Conservation (phyloP, 1,139 yeast genomes). For the Kodamaea alishanica region DNA sequence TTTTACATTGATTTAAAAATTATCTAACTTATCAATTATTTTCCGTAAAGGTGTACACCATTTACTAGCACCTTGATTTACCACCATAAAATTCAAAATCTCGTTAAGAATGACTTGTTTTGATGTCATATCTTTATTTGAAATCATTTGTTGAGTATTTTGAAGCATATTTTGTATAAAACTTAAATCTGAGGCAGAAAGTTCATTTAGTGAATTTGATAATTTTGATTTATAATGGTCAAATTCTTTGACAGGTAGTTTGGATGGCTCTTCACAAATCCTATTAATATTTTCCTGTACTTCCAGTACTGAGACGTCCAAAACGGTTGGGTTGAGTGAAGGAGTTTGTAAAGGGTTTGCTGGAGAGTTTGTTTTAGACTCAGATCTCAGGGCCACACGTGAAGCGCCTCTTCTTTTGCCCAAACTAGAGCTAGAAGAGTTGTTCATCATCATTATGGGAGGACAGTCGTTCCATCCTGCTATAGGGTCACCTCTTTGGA, state of each 20-base stretch:
- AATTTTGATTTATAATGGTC: conserved; percentile 36
- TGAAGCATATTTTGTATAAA: conserved; percentile 17
- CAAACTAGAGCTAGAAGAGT: conserved; percentile 5
- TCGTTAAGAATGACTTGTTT: conserved; percentile 14
- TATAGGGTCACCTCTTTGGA: conserved; percentile 38
- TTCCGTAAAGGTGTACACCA: conserved; percentile 59
- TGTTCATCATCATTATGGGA: conserved; percentile 14
- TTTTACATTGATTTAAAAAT: not conserved
- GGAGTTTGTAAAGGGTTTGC: not conserved
- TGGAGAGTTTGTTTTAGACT: not conserved
- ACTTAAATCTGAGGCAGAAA: conserved; percentile 14
- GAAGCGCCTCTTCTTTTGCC: conserved; percentile 2
- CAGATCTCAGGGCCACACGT: not conserved
- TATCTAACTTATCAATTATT: conserved; percentile 33
- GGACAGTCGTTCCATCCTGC: conserved; percentile 53
- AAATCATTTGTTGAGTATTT: conserved; percentile 12
- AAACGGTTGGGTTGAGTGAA: conserved; percentile 1
- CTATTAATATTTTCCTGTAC: conserved; percentile 11
- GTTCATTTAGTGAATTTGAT: conserved; percentile 14
- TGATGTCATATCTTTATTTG: conserved; percentile 3
- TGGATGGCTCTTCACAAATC: conserved; percentile 17
- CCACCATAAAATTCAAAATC: conserved; percentile 46
- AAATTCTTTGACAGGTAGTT: conserved; percentile 33
- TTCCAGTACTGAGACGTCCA: not conserved
- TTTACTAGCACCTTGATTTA: conserved; percentile 47